Evolutionary conservation across 2,329 filamentous ascomycete species (phyloP).

Genomic region (Esteya vermicola): DNA sequence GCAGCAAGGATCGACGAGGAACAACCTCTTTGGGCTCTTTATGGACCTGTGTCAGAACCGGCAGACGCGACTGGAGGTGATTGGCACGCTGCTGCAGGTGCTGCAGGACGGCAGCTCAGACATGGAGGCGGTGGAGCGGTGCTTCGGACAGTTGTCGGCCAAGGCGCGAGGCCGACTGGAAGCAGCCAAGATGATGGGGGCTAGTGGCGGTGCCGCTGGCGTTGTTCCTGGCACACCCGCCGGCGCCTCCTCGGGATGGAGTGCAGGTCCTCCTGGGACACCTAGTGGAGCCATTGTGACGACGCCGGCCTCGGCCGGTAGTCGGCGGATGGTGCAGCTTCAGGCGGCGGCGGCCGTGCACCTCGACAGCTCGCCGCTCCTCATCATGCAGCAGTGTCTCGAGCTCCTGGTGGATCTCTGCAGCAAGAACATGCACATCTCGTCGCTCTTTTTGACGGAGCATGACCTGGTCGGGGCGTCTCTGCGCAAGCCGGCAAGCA

Average conservation of each 20-base stretch:
- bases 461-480: slow-evolving; percentile 63
- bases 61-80: slow-evolving; percentile 87
- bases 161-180: no score
- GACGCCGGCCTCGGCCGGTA: slow-evolving; percentile 54
- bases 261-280: no score
- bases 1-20: slow-evolving; percentile 74
- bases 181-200: neutral
- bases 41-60: slow-evolving; percentile 89
- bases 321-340: neutral
- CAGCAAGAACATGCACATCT: slow-evolving; percentile 71
- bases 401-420: slow-evolving; percentile 73
- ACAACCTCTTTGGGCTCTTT: slow-evolving; percentile 73
- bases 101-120: slow-evolving; percentile 92
- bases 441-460: slow-evolving; percentile 86
- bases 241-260: no score
- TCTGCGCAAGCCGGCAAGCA: slow-evolving; percentile 60
- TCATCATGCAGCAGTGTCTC: slow-evolving; percentile 92
- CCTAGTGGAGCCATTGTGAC: slow-evolving; percentile 36
- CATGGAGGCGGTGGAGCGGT: slow-evolving; percentile 84
- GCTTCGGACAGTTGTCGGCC: slow-evolving; percentile 83
- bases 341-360: slow-evolving; percentile 38
- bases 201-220: neutral
- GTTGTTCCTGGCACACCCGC: no score
- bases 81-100: slow-evolving; percentile 84
- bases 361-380: slow-evolving; percentile 80